Evolutionary conservation across 345 rosid genomes (phyloP).

Genomic region (Microthlaspi erraticum): DNA sequence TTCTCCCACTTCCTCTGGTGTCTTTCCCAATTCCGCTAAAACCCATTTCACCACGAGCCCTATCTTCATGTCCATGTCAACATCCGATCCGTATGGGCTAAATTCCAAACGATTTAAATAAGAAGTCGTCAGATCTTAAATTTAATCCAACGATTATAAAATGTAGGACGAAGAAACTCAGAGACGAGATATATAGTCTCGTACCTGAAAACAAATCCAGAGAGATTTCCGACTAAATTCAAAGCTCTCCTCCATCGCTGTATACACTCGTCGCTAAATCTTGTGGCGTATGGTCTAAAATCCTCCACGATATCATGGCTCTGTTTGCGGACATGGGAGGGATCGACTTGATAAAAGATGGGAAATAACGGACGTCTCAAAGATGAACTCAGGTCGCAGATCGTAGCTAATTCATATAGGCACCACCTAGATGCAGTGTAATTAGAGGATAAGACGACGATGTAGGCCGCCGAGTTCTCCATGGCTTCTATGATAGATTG

Average conservation of each 20-base stretch:
- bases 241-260: slow-evolving; percentile 52
- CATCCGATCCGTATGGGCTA: slow-evolving; percentile 1
- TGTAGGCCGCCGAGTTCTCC: slow-evolving; percentile 57
- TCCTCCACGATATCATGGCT: slow-evolving; percentile 38
- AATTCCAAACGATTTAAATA: background rate
- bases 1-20: slow-evolving; percentile 53
- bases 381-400: slow-evolving; percentile 35
- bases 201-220: slow-evolving; percentile 43
- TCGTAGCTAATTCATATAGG: slow-evolving; percentile 51
- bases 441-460: slow-evolving; percentile 45
- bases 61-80: slow-evolving; percentile 26
- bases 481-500: slow-evolving; percentile 47
- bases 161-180: background rate
- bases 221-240: slow-evolving; percentile 45
- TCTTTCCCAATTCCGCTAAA: slow-evolving; percentile 50
- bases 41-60: slow-evolving; percentile 49
- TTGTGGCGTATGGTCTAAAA: slow-evolving; percentile 34
- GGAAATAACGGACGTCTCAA: slow-evolving; percentile 48
- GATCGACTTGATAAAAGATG: slow-evolving; percentile 53
- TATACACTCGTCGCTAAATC: slow-evolving; percentile 31
- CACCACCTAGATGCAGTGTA: slow-evolving; percentile 58
- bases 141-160: background rate
- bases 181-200: background rate
- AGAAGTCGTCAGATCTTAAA: background rate
- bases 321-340: slow-evolving; percentile 55